Conservation (phyloP, 305 asterid genomes). For the Nicotiana rustica region DNA sequence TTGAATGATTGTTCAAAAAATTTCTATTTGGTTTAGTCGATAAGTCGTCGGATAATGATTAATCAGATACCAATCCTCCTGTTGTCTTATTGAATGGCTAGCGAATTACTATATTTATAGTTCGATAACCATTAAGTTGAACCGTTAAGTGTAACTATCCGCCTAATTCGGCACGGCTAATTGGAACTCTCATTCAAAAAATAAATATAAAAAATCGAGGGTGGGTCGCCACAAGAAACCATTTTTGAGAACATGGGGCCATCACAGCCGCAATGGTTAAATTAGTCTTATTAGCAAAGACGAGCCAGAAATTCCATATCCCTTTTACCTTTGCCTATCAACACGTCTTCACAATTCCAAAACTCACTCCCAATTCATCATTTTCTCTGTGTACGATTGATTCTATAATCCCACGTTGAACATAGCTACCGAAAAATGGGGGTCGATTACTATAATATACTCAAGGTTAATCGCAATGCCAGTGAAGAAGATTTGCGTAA, state of each 20-base stretch:
- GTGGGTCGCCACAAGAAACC: no score
- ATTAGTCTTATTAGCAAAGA: not conserved
- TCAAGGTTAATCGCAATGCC: conserved; percentile 92
- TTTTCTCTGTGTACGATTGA: not conserved
- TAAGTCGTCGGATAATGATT: no score
- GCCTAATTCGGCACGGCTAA: no score
- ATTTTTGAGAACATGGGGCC: not conserved
- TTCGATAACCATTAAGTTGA: no score
- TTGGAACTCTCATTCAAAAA: no score
- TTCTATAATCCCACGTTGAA: not conserved
- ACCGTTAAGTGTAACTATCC: no score
- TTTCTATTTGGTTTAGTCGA: no score
- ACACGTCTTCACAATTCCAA: conserved; percentile 20
- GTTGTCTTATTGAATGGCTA: no score
- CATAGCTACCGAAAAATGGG: conserved; percentile 57
- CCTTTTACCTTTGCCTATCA: not conserved
- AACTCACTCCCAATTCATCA: conserved; percentile 7
- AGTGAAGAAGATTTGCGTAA: conserved; percentile 85
- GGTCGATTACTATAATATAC: conserved; percentile 92
- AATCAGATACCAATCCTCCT: no score
- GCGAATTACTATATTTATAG: no score
- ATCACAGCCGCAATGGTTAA: not conserved
- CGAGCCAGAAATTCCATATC: not conserved
- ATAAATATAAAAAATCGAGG: no score
- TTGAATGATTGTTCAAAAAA: no score